Base-by-base conservation (phyloP, 108 stramenopile genomes). In the Aurantiochytrium sp. region DNA sequence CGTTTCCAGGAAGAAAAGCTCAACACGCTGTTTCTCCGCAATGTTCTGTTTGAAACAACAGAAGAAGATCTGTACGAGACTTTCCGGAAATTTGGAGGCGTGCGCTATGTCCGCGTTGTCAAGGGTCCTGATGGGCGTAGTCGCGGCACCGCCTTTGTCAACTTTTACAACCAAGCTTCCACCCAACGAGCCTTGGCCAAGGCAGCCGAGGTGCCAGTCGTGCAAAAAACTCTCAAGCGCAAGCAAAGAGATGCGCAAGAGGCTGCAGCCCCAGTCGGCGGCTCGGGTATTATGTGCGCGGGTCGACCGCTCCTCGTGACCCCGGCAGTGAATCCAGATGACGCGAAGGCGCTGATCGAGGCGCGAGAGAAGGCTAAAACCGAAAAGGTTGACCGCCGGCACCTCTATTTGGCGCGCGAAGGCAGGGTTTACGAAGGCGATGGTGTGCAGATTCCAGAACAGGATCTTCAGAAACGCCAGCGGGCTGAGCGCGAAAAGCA, bases 31-130 rank as follows among this genome's bases (percentile, higher is more conserved):
- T 99, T 99, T 88, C 60, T 99, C 28, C 95, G 99, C 44, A 98
- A 98, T 91, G 90, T 99, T 58, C 96, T 98, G 18, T 99, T 98
- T 90, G 99, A 98, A 92, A 91, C 95, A 43, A 97, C 96, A 47
- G 91, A 96, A 49, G 94, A 96, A 64, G 96, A 96, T 69, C 35
- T 99, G 8, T 95, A 95, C 88, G 91, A 96, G 73, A 89, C 95
- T 35, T 96, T 98, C 91, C 76, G 90, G 29, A 91, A 93, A 60
- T 97, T 93, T 92, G 99, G 98, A 5, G 90, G 92, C 58, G 94
- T 99, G 59, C 92, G 92, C 55, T 90, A 95, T 55, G 97, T 96
- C 28, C 96, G 95, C 88, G 88, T 98, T 6, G 97, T 98, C 59
- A 97, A 96, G 91, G 98, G 98, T 90, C 91, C 72, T 23, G 92